A percentile compares a stretch with the other conserved stretches of the same genome.
Conservation (phyloP, 352 stramenopile species). For the Pythium phragmitis region DNA sequence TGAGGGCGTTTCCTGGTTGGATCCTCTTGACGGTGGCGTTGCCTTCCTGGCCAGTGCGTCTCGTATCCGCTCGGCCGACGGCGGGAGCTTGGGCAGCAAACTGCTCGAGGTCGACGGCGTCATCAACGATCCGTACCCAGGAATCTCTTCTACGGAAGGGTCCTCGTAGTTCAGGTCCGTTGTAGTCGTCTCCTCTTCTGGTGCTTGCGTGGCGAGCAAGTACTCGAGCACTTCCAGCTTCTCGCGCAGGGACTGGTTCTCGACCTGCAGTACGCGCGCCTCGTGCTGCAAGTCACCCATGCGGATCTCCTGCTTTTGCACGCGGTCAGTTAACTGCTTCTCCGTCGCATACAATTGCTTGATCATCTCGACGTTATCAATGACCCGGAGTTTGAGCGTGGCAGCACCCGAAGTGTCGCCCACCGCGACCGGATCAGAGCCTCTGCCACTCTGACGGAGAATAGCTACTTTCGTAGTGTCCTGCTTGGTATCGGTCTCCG, state of each 20-base stretch:
- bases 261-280: conserved; percentile 43
- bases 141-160: conserved; percentile 30
- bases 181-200: neutral
- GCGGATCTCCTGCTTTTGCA: conserved; percentile 22
- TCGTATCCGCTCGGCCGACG: conserved; percentile 27
- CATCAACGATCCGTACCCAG: conserved; percentile 35
- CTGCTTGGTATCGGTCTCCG: neutral
- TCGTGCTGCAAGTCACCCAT: conserved; percentile 37
- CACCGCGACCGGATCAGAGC: neutral
- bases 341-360: conserved; percentile 52
- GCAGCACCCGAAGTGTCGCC: conserved; percentile 6
- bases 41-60: conserved; percentile 14
- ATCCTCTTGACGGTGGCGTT: neutral
- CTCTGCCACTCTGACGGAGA: neutral
- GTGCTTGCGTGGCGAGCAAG: conserved; percentile 25
- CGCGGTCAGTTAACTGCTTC: conserved; percentile 34
- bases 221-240: conserved; percentile 65
- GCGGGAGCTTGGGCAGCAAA: conserved; percentile 13
- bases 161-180: conserved; percentile 7
- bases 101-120: conserved; percentile 1
- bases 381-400: conserved; percentile 49
- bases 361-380: conserved; percentile 61
- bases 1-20: conserved; percentile 11
- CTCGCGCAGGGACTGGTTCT: conserved; percentile 56
- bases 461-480: no score